These are phyloP conservation scores for Phragmites australis DNA, from an alignment of 176 grass and related monocot species.

Conservation along the genomic window DNA sequence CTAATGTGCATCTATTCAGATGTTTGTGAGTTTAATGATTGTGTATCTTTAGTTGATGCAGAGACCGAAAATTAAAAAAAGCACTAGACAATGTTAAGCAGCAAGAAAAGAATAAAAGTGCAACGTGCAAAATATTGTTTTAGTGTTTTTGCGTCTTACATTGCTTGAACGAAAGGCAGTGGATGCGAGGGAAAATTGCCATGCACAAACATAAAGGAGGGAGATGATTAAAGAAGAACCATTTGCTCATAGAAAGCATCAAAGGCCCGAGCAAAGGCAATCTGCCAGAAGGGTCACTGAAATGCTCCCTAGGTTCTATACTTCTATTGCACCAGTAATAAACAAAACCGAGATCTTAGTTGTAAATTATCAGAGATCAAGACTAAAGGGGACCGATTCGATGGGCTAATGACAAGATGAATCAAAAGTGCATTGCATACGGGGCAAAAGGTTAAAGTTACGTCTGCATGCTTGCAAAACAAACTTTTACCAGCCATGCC, in stretches of 20 bases:
- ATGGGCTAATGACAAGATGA: neutral
- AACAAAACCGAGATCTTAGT: constrained; percentile 30
- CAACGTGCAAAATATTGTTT: too few species aligned
- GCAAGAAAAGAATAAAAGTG: neutral
- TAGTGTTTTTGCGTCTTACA: neutral
- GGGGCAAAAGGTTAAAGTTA: constrained; percentile 35
- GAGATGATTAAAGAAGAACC: constrained; percentile 29
- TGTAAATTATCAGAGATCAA: constrained; percentile 21
- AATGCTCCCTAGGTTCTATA: constrained; percentile 21
- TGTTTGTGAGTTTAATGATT: too few species aligned
- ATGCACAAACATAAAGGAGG: neutral
- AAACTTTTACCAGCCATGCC: neutral
- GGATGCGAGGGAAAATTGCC: neutral
- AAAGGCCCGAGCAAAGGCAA: constrained; percentile 36
- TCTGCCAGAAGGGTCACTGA: constrained; percentile 3
- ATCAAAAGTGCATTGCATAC: constrained; percentile 22
- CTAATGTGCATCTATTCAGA: too few species aligned
- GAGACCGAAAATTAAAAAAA: too few species aligned
- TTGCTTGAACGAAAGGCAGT: constrained; percentile 8
- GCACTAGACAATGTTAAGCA: neutral
- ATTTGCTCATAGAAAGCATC: constrained; percentile 46
- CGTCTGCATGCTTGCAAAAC: constrained; percentile 26
- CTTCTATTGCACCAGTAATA: neutral
- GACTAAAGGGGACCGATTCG: neutral
- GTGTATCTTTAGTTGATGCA: too few species aligned